These are phyloP conservation scores for Leptomonas seymouri DNA, from an alignment of 208 protist species.

Conservation along the genomic window DNA sequence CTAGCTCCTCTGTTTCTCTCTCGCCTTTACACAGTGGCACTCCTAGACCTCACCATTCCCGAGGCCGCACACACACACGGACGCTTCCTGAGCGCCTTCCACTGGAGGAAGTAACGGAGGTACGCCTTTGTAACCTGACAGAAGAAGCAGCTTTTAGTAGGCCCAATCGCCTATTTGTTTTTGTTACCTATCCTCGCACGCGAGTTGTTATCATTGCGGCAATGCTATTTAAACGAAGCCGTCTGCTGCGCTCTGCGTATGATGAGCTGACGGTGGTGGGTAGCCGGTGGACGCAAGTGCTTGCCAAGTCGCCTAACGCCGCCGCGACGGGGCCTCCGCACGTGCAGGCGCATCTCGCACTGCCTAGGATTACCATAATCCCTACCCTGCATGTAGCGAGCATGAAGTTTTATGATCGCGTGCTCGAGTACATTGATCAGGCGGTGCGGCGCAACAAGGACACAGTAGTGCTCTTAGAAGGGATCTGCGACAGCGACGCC, in stretches of 20 bases:
- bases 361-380: conserved; percentile 80
- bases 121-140: too few relatives aligned
- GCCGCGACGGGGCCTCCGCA: conserved; percentile 35
- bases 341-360: conserved; percentile 38
- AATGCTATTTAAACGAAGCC: conserved; percentile 36
- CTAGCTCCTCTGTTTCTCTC: too few relatives aligned
- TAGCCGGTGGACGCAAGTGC: conserved; percentile 81
- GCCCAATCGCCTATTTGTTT: neutral
- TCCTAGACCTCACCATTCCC: too few relatives aligned
- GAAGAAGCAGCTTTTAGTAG: neutral
- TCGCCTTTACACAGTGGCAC: too few relatives aligned
- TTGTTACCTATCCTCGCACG: neutral
- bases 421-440: conserved; percentile 84
- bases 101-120: too few relatives aligned
- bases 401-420: conserved; percentile 83
- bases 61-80: too few relatives aligned
- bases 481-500: conserved; percentile 83
- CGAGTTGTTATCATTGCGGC: neutral
- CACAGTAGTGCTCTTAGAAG: conserved; percentile 85
- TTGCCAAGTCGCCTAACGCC: conserved; percentile 42
- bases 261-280: conserved; percentile 83
- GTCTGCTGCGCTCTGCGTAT: conserved; percentile 51
- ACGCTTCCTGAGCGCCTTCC: too few relatives aligned
- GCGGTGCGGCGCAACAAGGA: conserved; percentile 63
- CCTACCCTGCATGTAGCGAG: conserved; percentile 87